Evolutionary conservation across 495 filamentous ascomycete genomes (phyloP).

Genomic region (Filosporella fistucella): DNA sequence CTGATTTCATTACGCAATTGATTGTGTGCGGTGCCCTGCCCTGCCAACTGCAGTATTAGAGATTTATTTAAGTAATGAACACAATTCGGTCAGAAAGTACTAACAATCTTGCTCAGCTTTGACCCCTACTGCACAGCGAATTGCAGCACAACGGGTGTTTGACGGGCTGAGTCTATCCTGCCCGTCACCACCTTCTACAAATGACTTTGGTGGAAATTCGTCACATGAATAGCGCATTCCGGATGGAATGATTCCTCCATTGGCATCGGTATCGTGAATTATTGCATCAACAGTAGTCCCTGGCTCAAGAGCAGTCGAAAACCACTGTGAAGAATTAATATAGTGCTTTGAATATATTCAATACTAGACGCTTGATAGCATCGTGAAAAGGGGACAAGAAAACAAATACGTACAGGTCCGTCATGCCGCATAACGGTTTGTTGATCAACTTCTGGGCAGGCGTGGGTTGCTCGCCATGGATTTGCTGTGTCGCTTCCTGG

Average conservation of each 20-base stretch:
- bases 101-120: not conserved
- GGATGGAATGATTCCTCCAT: not conserved
- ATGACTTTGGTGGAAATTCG: conserved; percentile 16
- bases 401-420: too few species aligned
- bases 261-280: too few species aligned
- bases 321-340: too few species aligned
- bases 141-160: conserved; percentile 12
- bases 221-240: conserved; percentile 14
- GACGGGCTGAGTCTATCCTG: not conserved
- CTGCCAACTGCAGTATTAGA: too few species aligned
- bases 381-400: too few species aligned
- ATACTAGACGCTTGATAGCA: too few species aligned
- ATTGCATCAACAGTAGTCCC: not conserved
- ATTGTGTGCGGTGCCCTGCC: too few species aligned
- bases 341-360: too few species aligned
- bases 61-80: too few species aligned
- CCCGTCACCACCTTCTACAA: conserved; percentile 14
- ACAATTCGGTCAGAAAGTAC: not conserved
- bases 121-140: not conserved
- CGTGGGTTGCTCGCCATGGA: conserved; percentile 2
- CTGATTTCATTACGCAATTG: too few species aligned
- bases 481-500: too few species aligned
- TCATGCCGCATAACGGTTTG: conserved; percentile 11
- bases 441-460: conserved; percentile 8
- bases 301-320: conserved; percentile 3